These are phyloP conservation scores for Podila horticola DNA, from an alignment of 192 early-diverging fungal species.

Conservation along the genomic window DNA sequence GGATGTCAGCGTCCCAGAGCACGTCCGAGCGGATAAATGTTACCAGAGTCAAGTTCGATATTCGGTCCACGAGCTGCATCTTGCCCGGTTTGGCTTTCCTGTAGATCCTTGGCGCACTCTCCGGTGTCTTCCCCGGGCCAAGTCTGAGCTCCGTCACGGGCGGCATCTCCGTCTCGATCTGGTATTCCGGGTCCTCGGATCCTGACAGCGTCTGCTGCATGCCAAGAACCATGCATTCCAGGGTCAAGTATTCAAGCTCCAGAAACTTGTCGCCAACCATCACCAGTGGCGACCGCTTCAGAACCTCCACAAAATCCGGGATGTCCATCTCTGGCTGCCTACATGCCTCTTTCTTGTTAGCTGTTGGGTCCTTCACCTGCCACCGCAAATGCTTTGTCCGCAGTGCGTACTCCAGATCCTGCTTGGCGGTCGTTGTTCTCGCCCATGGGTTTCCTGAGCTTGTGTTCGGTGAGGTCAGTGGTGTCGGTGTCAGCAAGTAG, in stretches of 20 bases:
- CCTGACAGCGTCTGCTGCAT: conserved; percentile 13
- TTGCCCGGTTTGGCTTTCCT: conserved; percentile 47
- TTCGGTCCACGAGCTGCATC: conserved; percentile 35
- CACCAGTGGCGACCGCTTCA: conserved; percentile 37
- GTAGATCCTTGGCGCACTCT: conserved; percentile 13
- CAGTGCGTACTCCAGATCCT: conserved; percentile 16
- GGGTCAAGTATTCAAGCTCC: conserved; percentile 31
- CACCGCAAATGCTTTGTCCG: conserved; percentile 12
- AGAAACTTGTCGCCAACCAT: conserved; percentile 50
- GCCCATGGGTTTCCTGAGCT: neutral
- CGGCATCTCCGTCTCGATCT: conserved; percentile 33
- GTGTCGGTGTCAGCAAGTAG: conserved; percentile 33
- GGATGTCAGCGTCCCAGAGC: conserved; percentile 35
- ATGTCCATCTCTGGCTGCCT: conserved; percentile 28
- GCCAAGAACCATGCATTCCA: conserved; percentile 40
- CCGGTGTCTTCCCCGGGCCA: conserved; percentile 1
- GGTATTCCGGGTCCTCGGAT: conserved; percentile 12
- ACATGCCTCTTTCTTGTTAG: conserved; percentile 1
- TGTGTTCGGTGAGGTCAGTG: neutral
- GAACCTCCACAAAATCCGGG: conserved; percentile 32
- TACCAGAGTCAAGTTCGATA: conserved; percentile 26
- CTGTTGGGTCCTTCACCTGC: conserved; percentile 1
- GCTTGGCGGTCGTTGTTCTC: neutral
- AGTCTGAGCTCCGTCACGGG: conserved; percentile 21
- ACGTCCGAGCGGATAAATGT: conserved; percentile 47